Evolutionary conservation across 306 rosid genomes (phyloP).

Genomic region (Rosa chinensis): DNA sequence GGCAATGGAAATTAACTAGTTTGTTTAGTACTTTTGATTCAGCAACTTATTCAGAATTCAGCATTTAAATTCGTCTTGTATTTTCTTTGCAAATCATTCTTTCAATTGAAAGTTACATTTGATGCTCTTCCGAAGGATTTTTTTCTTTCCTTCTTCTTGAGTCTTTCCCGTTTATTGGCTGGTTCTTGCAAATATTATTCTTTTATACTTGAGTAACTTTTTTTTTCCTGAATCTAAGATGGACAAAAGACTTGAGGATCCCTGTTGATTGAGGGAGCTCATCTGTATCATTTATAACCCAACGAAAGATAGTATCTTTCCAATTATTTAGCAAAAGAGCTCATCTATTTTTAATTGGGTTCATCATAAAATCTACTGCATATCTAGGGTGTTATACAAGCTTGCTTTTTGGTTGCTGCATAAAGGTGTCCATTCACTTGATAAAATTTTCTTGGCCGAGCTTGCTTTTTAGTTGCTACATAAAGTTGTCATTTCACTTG

Average conservation of each 20-base stretch:
- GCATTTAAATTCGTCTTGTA: not conserved
- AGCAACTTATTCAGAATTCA: not conserved
- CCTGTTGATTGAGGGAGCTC: not conserved
- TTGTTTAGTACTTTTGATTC: not conserved
- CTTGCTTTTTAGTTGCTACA: not conserved
- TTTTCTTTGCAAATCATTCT: not conserved
- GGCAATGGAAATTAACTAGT: too few relatives aligned
- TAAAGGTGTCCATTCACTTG: slow-evolving; percentile 6
- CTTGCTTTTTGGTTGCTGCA: not conserved
- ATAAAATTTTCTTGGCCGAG: not conserved
- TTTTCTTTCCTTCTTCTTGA: not conserved
- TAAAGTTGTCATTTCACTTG: slow-evolving; percentile 32
- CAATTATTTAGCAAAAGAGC: not conserved
- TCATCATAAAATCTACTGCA: not conserved
- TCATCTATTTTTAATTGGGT: not conserved
- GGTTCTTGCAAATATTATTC: not conserved
- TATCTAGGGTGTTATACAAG: not conserved
- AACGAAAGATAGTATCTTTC: not conserved
- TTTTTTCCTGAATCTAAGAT: slow-evolving; percentile 1
- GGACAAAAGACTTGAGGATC: not conserved
- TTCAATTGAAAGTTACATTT: not conserved
- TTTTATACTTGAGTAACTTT: not conserved
- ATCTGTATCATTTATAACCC: not conserved
- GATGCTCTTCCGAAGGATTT: not conserved
- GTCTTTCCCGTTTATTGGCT: not conserved